Evolutionary conservation across 2,329 filamentous ascomycete species (phyloP), one percentile per base, ranked within the genome.

Genomic region (Keithomyces neogunnii): DNA sequence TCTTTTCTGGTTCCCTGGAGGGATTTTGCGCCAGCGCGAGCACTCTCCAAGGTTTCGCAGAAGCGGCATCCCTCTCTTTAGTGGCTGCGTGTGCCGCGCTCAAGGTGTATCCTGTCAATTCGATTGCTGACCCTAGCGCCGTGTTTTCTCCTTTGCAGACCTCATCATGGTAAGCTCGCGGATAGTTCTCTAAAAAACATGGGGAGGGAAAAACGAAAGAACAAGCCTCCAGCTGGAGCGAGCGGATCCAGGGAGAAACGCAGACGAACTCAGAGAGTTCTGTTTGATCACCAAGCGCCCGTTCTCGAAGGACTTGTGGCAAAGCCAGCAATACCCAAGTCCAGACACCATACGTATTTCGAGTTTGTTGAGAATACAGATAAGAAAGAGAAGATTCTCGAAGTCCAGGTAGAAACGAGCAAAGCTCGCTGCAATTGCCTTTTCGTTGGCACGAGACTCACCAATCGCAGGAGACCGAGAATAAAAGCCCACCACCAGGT

Each of bases 291-390:
- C 26, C 61, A 61, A 46, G 65, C 63, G 36, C 65, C 68, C 51
- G 57, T 65, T 54, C 67, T 66, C 11, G 53, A 60, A 30, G 63
- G 60, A 47, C 62, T 73, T 49, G 65, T 69, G 48, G 68, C 69
- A 45, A 72, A 68, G 53, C 68, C 66, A 45, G 57, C 64, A 30
- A 52, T 67, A 11, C 67, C 74, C 36, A 77, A 73, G 54, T 66
- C 73, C 43, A 81, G 81, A 60, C 78, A 85, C 63, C 75, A 79
- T 57, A 75, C 78, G 11, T 84, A 82, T 60, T 82, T 81, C 59
- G 81, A 85, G 64, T 74, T 83, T 55, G 76, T 83, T 53, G 77
- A 84, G 59, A 85, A 85, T 60, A 74, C 74, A 52, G 77, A 84
- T 56, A 81, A 77, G 62, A 84, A 82, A 64, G 80, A 80, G 67